Percentiles rank a stretch among this genome's conserved stretches.
These are phyloP conservation scores for Periglandula ipomoeae DNA, from an alignment of 2,329 filamentous ascomycete genomes.

Conservation along the genomic window DNA sequence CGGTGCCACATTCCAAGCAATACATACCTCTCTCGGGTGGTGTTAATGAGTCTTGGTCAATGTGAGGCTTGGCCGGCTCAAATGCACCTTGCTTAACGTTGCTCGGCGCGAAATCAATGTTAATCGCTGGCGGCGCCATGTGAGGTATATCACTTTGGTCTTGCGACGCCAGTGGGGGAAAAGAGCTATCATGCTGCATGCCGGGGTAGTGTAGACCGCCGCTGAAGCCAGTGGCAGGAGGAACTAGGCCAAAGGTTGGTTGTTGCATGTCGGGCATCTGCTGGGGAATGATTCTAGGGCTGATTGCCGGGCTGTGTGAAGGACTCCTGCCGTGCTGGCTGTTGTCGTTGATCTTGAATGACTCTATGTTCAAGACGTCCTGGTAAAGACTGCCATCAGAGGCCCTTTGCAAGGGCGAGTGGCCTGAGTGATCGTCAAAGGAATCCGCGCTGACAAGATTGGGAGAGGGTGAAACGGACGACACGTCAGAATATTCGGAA, in stretches of 20 bases:
- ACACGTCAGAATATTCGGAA: slow-evolving; percentile 90
- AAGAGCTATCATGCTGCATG: slow-evolving; percentile 37
- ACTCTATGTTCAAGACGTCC: slow-evolving; percentile 66
- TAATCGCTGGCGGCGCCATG: slow-evolving; percentile 90
- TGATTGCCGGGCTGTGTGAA: slow-evolving; percentile 62
- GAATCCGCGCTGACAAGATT: slow-evolving; percentile 68
- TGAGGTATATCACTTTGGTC: slow-evolving; percentile 53
- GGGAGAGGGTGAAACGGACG: slow-evolving; percentile 75
- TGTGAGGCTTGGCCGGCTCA: slow-evolving; percentile 48
- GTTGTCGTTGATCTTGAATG: slow-evolving; percentile 71
- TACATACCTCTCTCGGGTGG: slow-evolving; percentile 62
- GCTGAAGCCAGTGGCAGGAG: slow-evolving; percentile 30
- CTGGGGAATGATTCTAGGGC: slow-evolving; percentile 50
- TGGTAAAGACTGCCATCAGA: slow-evolving; percentile 66
- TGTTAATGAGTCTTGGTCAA: slow-evolving; percentile 70
- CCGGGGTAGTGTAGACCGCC: slow-evolving; percentile 21
- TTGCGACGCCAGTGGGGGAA: slow-evolving; percentile 41
- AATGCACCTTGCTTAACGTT: slow-evolving; percentile 32
- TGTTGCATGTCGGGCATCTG: slow-evolving; percentile 44
- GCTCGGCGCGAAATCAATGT: slow-evolving; percentile 84
- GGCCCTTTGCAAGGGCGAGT: slow-evolving; percentile 72
- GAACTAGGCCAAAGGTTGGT: slow-evolving; percentile 33
- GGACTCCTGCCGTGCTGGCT: slow-evolving; percentile 71
- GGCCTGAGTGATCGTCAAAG: slow-evolving; percentile 63
- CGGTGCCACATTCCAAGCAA: background rate